phyloP scores from a whole-genome alignment of 2,329 filamentous ascomycete species.

The Saccharata proteae region DNA sequence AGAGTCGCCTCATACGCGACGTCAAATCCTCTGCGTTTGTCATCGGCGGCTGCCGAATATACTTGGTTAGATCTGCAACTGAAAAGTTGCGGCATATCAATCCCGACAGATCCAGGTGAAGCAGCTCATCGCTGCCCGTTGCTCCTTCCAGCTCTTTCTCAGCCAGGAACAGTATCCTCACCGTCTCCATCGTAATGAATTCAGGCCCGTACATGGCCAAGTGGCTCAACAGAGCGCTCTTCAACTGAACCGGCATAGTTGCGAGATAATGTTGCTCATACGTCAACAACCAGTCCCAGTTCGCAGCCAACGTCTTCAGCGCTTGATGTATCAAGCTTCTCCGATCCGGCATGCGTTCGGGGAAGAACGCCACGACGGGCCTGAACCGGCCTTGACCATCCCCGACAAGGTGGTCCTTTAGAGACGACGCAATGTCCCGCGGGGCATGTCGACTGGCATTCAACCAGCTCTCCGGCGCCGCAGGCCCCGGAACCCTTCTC shows the following conservation, averaged over 20 bases:
- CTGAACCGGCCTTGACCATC: neutral
- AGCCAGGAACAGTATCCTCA: conserved; percentile 39
- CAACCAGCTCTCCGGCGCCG: conserved; percentile 35
- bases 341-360: conserved; percentile 10
- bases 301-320: conserved; percentile 41
- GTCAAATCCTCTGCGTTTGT: conserved; percentile 6
- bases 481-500: conserved; percentile 27
- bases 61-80: conserved; percentile 36
- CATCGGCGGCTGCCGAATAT: conserved; percentile 18
- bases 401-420: conserved; percentile 10
- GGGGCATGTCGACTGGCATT: conserved; percentile 21
- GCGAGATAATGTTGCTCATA: conserved; percentile 45
- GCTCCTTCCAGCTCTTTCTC: conserved; percentile 20
- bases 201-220: conserved; percentile 37
- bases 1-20: conserved; percentile 12
- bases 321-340: conserved; percentile 38
- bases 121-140: conserved; percentile 32
- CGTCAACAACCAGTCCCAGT: conserved; percentile 45
- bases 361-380: neutral
- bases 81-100: conserved; percentile 38
- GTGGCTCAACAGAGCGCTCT: conserved; percentile 44
- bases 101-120: conserved; percentile 40
- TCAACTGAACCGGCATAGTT: conserved; percentile 39
- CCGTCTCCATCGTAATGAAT: conserved; percentile 29
- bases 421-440: conserved; percentile 11